phyloP scores from a whole-genome alignment of 495 filamentous ascomycete genomes.

The Tuber brumale region DNA sequence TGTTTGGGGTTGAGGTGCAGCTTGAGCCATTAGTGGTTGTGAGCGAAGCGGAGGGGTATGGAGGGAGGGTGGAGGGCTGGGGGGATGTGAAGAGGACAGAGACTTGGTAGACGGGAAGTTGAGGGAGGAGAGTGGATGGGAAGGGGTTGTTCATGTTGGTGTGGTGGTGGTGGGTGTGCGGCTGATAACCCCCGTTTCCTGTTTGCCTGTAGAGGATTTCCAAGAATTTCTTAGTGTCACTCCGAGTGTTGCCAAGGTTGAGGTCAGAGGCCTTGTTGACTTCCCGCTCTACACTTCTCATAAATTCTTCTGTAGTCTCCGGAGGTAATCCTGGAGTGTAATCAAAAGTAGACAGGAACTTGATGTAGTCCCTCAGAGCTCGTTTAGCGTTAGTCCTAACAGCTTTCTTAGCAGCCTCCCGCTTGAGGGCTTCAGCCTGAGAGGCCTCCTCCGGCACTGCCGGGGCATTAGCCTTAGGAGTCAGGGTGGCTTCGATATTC shows the following conservation, averaged over 20 bases:
- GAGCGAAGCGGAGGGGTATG: slow-evolving; percentile 50
- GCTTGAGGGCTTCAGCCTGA: slow-evolving; percentile 46
- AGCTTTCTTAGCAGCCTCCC: slow-evolving; percentile 56
- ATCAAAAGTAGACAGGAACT: slow-evolving; percentile 64
- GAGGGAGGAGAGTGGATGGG: slow-evolving; percentile 28
- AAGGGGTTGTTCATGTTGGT: slow-evolving; percentile 13
- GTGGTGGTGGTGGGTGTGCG: slow-evolving; percentile 11
- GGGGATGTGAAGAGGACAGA: slow-evolving; percentile 54
- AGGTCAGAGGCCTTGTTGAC: slow-evolving; percentile 8
- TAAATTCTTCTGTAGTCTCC: slow-evolving; percentile 60
- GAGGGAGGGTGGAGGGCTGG: slow-evolving; percentile 53
- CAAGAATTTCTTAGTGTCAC: slow-evolving; percentile 38
- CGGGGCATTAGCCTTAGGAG: slow-evolving; percentile 17
- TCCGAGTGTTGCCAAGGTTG: slow-evolving; percentile 30
- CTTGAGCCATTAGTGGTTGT: slow-evolving; percentile 25
- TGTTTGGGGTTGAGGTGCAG: not conserved
- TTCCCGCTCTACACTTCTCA: slow-evolving; percentile 55
- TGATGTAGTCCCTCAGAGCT: slow-evolving; percentile 62
- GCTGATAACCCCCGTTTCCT: slow-evolving; percentile 6
- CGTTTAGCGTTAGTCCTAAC: slow-evolving; percentile 67
- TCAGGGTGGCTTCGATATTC: slow-evolving; percentile 53
- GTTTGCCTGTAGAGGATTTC: slow-evolving; percentile 35
- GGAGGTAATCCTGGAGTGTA: slow-evolving; percentile 64
- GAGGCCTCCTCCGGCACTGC: slow-evolving; percentile 32
- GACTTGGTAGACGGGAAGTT: slow-evolving; percentile 46